These are phyloP conservation scores for Grifola frondosa DNA, from an alignment of 1,284 basidiomycete genomes.

Conservation along the genomic window DNA sequence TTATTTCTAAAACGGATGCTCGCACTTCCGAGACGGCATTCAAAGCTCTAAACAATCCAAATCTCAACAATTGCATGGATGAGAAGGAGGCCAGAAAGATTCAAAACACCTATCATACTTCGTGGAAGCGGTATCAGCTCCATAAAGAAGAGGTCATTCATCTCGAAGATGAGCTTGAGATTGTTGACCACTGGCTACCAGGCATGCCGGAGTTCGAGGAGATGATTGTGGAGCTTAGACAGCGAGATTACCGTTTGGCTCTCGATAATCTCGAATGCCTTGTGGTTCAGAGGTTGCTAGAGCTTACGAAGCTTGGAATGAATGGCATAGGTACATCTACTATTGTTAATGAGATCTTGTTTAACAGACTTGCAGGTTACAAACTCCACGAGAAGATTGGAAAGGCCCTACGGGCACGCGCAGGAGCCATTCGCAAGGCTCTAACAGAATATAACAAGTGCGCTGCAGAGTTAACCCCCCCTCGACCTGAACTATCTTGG, in stretches of 20 bases:
- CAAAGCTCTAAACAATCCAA: no score
- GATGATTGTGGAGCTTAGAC: neutral
- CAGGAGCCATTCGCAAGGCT: slow-evolving; percentile 19
- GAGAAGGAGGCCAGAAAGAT: no score
- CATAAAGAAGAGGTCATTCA: neutral
- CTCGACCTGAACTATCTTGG: slow-evolving; percentile 28
- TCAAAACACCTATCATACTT: no score
- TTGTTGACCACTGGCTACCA: slow-evolving; percentile 14
- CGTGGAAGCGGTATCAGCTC: no score
- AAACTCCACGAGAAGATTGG: slow-evolving; percentile 27
- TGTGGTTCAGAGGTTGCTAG: slow-evolving; percentile 24
- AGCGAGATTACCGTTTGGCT: slow-evolving; percentile 15
- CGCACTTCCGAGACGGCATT: neutral
- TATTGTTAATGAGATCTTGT: no score
- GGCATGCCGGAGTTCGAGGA: slow-evolving; percentile 9
- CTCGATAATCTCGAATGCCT: slow-evolving; percentile 25
- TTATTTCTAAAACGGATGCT: neutral
- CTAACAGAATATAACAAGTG: slow-evolving; percentile 22
- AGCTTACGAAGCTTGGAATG: slow-evolving; percentile 22
- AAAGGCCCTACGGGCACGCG: slow-evolving; percentile 22
- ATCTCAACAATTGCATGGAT: no score
- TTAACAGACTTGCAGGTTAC: slow-evolving; percentile 18
- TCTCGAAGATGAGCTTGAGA: slow-evolving; percentile 6
- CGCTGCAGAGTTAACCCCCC: slow-evolving; percentile 12
- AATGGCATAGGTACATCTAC: neutral